Evolutionary conservation across 805 yeast species (phyloP), one percentile per base, ranked within the genome.

Genomic region (Pichia manshurica): DNA sequence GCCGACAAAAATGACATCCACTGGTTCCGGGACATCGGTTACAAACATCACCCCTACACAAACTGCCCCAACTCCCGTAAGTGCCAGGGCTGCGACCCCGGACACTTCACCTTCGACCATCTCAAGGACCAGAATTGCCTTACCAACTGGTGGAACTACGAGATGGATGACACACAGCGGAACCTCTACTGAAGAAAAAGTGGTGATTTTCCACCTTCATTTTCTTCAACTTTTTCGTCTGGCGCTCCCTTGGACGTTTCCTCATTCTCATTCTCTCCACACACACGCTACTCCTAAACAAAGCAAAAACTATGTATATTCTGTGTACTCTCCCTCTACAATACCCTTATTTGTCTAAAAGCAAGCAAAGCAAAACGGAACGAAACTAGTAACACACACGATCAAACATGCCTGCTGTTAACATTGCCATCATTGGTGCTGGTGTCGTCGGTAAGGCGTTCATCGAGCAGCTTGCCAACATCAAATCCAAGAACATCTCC

Each of bases 391-490:
- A n/a, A n/a, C n/a, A n/a, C n/a, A n/a, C n/a, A n/a, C n/a, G n/a
- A n/a, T n/a, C n/a, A 39, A 31, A 4, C 5, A 47, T 62, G 48
- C 44, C 41, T 56, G 61, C 76, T 50, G 84, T 82, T 45, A 83
- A 84, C 60, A 67, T 84, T 55, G 90, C 89, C 32, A 74, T 84
- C 57, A 78, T 84, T 51, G 90, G 90, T 65, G 82, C 97, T 46
- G 99, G 99, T 60, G 93, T 91, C 44, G 98, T 93, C 52, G 99
- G 99, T 51, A 77, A 93, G 22, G 87, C 96, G 44, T 88, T 89
- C 71, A 72, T 93, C 65, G 78, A 77, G 67, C 99, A 91, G 71
- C 77, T 91, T 61, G 72, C 76, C 45, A 70, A 72, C 49, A 67
- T 87, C 54, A 77, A 78, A 56, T 65, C 83, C n/a, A 61, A 67